Conservation (phyloP, 768 basidiomycete species). For the Neoboletus magnificus region DNA sequence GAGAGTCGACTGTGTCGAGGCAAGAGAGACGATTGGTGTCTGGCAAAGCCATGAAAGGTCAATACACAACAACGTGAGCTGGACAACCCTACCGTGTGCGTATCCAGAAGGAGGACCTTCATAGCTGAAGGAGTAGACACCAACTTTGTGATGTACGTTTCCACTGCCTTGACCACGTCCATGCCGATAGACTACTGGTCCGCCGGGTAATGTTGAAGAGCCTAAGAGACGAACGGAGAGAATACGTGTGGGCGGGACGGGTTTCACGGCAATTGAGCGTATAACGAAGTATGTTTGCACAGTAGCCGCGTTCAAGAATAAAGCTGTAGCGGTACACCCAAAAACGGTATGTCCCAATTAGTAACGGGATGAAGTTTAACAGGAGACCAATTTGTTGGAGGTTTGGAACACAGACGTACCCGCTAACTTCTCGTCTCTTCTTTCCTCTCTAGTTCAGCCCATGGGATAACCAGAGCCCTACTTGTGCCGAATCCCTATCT, state of each 20-base stretch:
- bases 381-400: not conserved
- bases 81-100: conserved; percentile 73
- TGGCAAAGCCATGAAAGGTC: conserved; percentile 27
- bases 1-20: conserved; percentile 89
- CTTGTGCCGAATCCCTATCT: not conserved
- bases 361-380: not conserved
- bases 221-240: not conserved
- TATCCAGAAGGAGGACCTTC: conserved; percentile 94
- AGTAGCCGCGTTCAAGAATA: not conserved
- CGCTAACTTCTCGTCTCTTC: not conserved
- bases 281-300: not conserved
- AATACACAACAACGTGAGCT: not conserved
- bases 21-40: conserved; percentile 95
- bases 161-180: conserved; percentile 95
- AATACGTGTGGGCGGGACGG: not conserved
- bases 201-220: not conserved
- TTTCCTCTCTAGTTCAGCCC: not conserved
- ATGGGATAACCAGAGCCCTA: not conserved
- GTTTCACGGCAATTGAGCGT: not conserved
- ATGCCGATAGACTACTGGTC: conserved; percentile 39
- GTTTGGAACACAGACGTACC: not conserved
- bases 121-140: conserved; percentile 82
- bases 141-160: conserved; percentile 89
- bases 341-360: not conserved
- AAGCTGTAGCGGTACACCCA: not conserved